phyloP scores from a whole-genome alignment of 176 grass and related monocot genomes.

The Paspalum notatum region DNA sequence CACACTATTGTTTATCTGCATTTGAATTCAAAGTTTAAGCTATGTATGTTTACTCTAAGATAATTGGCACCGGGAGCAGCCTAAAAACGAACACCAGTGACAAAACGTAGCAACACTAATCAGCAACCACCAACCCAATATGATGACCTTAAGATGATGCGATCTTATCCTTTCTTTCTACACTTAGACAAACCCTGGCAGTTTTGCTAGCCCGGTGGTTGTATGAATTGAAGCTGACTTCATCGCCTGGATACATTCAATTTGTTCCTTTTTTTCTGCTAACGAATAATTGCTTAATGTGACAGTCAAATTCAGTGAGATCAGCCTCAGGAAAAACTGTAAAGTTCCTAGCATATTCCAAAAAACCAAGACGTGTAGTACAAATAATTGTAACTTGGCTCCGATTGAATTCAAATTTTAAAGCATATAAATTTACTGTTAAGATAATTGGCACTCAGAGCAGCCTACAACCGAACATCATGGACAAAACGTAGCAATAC shows the following conservation, averaged over 20 bases:
- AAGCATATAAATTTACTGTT: not conserved
- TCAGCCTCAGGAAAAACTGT: too few relatives aligned
- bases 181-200: constrained; percentile 18
- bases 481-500: constrained; percentile 7
- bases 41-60: too few relatives aligned
- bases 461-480: not conserved
- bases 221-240: not conserved
- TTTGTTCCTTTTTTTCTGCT: not conserved
- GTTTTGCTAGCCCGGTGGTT: constrained; percentile 21
- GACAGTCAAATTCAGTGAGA: too few relatives aligned
- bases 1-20: too few relatives aligned
- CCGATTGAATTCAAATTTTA: not conserved
- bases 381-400: too few relatives aligned
- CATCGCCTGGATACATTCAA: not conserved
- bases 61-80: too few relatives aligned
- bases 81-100: too few relatives aligned
- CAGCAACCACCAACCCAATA: constrained; percentile 12
- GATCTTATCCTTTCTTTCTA: constrained; percentile 10
- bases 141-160: not conserved
- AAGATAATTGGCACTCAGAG: not conserved
- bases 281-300: not conserved
- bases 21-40: too few relatives aligned
- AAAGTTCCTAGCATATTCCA: too few relatives aligned
- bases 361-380: too few relatives aligned
- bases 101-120: not conserved